Conservation (phyloP, 2,329 filamentous ascomycete species). For the Scolecobasidium constrictum region DNA sequence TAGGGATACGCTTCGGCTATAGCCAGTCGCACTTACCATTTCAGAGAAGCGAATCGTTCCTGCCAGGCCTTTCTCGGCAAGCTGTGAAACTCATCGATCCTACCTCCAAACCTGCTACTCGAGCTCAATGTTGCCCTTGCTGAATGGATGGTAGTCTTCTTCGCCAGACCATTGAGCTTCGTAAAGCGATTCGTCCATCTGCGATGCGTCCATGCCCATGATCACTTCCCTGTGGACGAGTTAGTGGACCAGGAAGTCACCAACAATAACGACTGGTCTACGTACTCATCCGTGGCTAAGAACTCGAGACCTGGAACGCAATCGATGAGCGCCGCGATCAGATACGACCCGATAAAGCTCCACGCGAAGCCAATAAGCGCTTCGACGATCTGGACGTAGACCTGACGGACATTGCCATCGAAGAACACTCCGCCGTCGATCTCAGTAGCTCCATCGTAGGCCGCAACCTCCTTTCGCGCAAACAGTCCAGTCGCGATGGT, state of each 20-base stretch:
- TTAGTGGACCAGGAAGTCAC: constrained; percentile 8
- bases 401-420: constrained; percentile 39
- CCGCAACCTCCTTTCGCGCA: constrained; percentile 45
- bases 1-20: no score
- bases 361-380: constrained; percentile 40
- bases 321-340: constrained; percentile 40
- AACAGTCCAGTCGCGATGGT: constrained; percentile 75
- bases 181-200: constrained; percentile 38
- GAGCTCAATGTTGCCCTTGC: constrained; percentile 15
- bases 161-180: constrained; percentile 26
- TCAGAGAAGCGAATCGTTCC: no score
- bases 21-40: no score
- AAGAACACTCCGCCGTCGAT: constrained; percentile 42
- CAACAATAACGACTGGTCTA: constrained; percentile 11
- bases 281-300: constrained; percentile 41
- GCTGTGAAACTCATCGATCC: no score
- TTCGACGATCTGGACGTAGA: constrained; percentile 41
- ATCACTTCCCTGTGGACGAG: constrained; percentile 31
- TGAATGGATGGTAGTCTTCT: constrained; percentile 25
- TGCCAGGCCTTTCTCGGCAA: no score
- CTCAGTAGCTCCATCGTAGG: constrained; percentile 39
- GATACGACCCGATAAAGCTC: constrained; percentile 38
- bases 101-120: no score
- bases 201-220: constrained; percentile 37
- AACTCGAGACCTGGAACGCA: constrained; percentile 43